Percentiles rank a stretch among this genome's conserved stretches.
Evolutionary conservation across 2,329 filamentous ascomycete genomes (phyloP).

Genomic region (Aspergillus brasiliensis): DNA sequence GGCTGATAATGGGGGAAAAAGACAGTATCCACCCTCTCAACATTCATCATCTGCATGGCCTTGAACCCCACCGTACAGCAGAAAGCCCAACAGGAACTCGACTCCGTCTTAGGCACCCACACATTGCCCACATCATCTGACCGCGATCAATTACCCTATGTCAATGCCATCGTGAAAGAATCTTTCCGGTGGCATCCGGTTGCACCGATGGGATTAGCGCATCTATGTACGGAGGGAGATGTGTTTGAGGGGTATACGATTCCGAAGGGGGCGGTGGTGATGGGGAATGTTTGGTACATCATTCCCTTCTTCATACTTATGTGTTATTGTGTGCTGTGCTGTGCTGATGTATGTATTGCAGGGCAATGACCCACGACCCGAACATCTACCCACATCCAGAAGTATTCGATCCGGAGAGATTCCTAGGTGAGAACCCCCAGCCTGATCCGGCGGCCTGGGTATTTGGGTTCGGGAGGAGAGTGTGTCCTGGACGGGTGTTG

Average conservation of each 20-base stretch:
- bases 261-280: conserved; percentile 40
- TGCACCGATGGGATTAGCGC: conserved; percentile 36
- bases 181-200: conserved; percentile 40
- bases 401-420: conserved; percentile 49
- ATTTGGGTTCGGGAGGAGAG: conserved; percentile 45
- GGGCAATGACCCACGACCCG: conserved; percentile 46
- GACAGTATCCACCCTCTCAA: conserved; percentile 46
- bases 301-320: too few relatives aligned
- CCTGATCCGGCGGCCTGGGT: conserved; percentile 35
- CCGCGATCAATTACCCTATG: conserved; percentile 37
- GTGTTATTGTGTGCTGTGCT: background rate
- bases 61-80: conserved; percentile 55
- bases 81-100: conserved; percentile 51
- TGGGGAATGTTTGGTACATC: conserved; percentile 42
- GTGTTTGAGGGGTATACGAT: conserved; percentile 29
- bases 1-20: conserved; percentile 20
- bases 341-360: conserved; percentile 22
- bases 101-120: conserved; percentile 38
- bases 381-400: conserved; percentile 38
- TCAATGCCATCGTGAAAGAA: conserved; percentile 45
- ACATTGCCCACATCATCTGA: conserved; percentile 42
- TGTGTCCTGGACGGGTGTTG: conserved; percentile 47
- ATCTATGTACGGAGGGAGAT: conserved; percentile 29
- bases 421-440: conserved; percentile 38
- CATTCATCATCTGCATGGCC: conserved; percentile 56